Base-by-base conservation (phyloP, 441 rosid species). In the Populus hybrid region DNA sequence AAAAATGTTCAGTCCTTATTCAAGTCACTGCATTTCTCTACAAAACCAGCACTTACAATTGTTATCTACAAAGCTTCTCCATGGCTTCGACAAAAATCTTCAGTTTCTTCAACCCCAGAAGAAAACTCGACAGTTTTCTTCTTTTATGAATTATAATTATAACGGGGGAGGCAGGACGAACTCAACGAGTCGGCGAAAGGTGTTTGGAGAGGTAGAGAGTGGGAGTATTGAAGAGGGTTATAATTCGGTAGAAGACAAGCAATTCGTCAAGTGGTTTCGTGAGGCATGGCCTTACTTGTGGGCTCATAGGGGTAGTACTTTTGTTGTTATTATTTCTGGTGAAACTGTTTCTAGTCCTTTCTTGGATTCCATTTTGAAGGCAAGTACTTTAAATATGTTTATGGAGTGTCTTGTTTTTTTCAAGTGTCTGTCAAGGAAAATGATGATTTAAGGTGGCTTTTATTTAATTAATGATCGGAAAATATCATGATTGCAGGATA, bases 241-340 rank as follows among this genome's bases (percentile, higher is more conserved):
- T 69, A 74, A 78, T 64, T 45, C 80, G 16, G 82, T 78, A 20
- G 90, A 85, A 65, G 94, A 91, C 75, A 76, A 86, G 80, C 95
- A 84, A 71, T 95, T 93, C 79, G 99, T 92, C 71, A 79, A 86
- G 87, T 92, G 98, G 98, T 95, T 95, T 74, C 90, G 94, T 35
- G 98, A 95, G 85, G 99, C 97, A 1, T 95, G 99, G 95, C 98
- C 97, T 10, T 95, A 92, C 81, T 74, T 95, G 31, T 90, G 93
- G 90, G 99, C 98, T 1, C 90, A 92, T 74, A 81, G 97, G 68
- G 97, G 94, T 26, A 82, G 91, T 53, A 91, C 93, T 31, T 95
- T 94, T 76, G 94, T 94, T 29, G 94, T 91, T 53, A 78, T 92
- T 72, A 82, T 95, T 78, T 89, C 97, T 69, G 94, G 93, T 21